These are phyloP conservation scores for Hibiscus syriacus DNA, from an alignment of 345 rosid species.

Conservation along the genomic window DNA sequence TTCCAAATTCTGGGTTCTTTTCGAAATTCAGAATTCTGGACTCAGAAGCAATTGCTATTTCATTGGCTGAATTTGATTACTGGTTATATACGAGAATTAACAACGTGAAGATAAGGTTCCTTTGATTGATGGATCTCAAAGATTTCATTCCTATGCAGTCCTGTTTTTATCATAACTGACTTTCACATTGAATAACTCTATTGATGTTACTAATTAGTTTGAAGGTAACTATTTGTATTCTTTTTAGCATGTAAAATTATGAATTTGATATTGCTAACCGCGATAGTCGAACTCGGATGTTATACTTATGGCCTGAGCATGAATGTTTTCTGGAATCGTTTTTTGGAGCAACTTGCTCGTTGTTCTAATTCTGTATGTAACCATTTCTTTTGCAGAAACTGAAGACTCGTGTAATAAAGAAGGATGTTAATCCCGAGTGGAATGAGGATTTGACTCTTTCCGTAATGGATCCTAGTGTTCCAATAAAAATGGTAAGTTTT, in stretches of 20 bases:
- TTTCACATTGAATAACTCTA: not conserved
- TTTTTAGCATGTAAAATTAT: too few species aligned
- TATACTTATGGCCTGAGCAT: too few species aligned
- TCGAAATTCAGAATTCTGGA: not conserved
- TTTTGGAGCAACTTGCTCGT: not conserved
- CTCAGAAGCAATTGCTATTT: not conserved
- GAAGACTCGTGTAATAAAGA: conserved; percentile 79
- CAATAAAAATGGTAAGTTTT: conserved; percentile 55
- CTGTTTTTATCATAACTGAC: not conserved
- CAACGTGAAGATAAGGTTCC: not conserved
- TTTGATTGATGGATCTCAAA: not conserved
- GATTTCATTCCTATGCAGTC: not conserved
- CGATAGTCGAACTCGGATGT: too few species aligned
- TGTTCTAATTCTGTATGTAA: not conserved
- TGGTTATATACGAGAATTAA: not conserved
- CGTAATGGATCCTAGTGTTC: conserved; percentile 48
- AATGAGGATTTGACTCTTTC: conserved; percentile 89
- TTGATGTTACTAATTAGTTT: too few species aligned
- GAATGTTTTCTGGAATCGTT: too few species aligned
- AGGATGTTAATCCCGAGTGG: conserved; percentile 86
- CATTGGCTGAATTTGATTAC: not conserved
- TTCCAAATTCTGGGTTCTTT: not conserved
- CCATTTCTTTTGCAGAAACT: conserved; percentile 46
- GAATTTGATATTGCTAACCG: too few species aligned
- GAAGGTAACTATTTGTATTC: too few species aligned